Evolutionary conservation across 208 protist genomes (phyloP), one percentile per base, ranked within the genome.

Genomic region (Giardia duodenalis): DNA sequence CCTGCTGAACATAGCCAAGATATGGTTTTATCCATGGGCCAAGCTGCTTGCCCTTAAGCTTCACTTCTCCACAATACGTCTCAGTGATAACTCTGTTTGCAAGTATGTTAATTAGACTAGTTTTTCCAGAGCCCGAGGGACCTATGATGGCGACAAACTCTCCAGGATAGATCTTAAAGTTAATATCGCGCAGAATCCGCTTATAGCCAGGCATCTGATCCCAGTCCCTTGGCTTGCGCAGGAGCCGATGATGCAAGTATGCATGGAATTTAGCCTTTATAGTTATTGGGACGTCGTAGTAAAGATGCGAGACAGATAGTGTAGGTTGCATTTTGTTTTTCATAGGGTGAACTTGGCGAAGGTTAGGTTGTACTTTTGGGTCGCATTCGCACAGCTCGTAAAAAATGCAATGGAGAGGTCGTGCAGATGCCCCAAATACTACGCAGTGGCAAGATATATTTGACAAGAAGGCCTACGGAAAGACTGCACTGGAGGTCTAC

Each of bases 1-100:
- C 48, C 47, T 95, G 94, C 1, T 87, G 39, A 30, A 95, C 93
- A 67, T 94, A 95, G 86, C 86, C 86, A 3, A 89, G 86, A 44
- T 44, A 44, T 4, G 22, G 86, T 44, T 89, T 89, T 4, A 89
- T 89, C 86, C 86, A 89, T 10, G 86, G 86, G 22, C 86, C 86
- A 4, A 89, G 4, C 19, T 4, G 86, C 86, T 45, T 89, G 44
- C 86, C 86, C 4, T 46, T n/a, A 42, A 89, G 44, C 22, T 42
- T 4, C 39, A 89, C 44, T 19, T 89, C 86, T 4, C 86, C 86
- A 3, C 22, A 89, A 42, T 46, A 89, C 4, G 86, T 89, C 86
- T 89, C 4, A 4, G 86, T 89, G 86, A 46, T 46, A 42, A 89
- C 4, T 4, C 86, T 4, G 44, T 92, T n/a, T 4, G 22, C 4